Conservation (phyloP, 371 early-diverging fungal genomes). For the Circinella minor region DNA sequence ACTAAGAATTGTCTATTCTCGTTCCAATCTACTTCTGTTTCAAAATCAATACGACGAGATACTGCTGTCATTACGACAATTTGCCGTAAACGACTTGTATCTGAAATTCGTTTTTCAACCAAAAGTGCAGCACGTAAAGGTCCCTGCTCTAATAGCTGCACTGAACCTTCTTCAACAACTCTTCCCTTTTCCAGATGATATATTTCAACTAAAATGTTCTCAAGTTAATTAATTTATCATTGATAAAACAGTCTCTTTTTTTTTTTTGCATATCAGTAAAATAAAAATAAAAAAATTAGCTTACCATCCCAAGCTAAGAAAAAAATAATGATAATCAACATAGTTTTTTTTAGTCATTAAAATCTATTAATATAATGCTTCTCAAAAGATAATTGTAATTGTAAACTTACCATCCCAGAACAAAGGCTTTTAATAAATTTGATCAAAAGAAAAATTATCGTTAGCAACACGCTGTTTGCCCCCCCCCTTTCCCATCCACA, state of each 20-base stretch:
- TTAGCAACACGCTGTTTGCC: background rate
- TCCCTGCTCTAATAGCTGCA: conserved; percentile 74
- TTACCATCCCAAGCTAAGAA: conserved; percentile 53
- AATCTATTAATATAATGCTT: background rate
- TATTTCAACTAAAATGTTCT: conserved; percentile 37
- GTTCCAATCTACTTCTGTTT: conserved; percentile 89
- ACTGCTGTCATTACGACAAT: conserved; percentile 71
- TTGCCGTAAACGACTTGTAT: conserved; percentile 73
- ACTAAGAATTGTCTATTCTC: conserved; percentile 87
- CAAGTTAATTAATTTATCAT: conserved; percentile 5
- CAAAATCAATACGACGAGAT: conserved; percentile 85
- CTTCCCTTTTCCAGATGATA: conserved; percentile 50
- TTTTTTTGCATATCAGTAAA: conserved; percentile 13
- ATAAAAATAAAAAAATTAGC: background rate
- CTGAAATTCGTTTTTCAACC: conserved; percentile 69
- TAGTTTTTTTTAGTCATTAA: no score
- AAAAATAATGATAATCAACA: background rate
- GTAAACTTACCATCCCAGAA: conserved; percentile 87
- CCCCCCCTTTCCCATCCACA: no score
- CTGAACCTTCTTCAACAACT: conserved; percentile 42
- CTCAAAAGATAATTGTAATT: background rate
- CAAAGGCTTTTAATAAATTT: conserved; percentile 49
- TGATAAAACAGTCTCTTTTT: no score
- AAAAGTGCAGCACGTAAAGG: conserved; percentile 73
- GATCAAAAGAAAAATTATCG: background rate